Evolutionary conservation across 169 alveolate genomes (phyloP).

Genomic region (Plasmodium sp.): DNA sequence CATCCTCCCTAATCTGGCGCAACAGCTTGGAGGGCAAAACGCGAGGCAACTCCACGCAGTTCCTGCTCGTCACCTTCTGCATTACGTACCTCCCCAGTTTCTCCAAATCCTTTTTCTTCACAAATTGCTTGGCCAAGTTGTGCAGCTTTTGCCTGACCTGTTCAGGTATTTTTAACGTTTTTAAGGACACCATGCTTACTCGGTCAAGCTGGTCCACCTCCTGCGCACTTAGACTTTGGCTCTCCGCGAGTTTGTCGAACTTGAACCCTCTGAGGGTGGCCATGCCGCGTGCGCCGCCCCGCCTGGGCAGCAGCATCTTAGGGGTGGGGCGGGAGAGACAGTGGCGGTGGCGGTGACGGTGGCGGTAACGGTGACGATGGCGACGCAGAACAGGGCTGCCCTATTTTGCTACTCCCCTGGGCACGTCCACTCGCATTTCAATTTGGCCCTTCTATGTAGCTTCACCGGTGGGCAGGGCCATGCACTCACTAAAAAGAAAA

Average conservation of each 20-base stretch:
- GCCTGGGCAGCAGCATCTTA: not conserved
- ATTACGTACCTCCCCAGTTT: conserved; percentile 82
- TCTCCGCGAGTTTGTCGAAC: conserved; percentile 47
- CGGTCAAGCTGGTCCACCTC: conserved; percentile 34
- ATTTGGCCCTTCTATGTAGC: not conserved
- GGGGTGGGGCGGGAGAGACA: not conserved
- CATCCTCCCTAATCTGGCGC: conserved; percentile 2
- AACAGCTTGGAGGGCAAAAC: conserved; percentile 83
- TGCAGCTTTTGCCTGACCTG: conserved; percentile 79
- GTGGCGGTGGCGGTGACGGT: too few relatives aligned
- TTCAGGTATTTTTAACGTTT: conserved; percentile 79
- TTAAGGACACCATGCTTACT: conserved; percentile 52
- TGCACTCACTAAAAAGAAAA: not conserved
- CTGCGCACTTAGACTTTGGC: conserved; percentile 63
- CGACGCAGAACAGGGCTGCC: not conserved
- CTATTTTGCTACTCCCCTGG: not conserved
- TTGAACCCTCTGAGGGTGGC: conserved; percentile 10
- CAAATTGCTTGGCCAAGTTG: conserved; percentile 76
- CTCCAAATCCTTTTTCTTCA: conserved; percentile 86
- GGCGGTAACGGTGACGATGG: too few relatives aligned
- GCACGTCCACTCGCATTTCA: not conserved
- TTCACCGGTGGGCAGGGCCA: not conserved
- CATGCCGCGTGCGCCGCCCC: not conserved
- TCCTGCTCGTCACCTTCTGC: conserved; percentile 80
- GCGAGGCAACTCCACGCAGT: conserved; percentile 88